These are phyloP conservation scores for Solanum sejunctum DNA, from an alignment of 257 asterid genomes.

Conservation along the genomic window DNA sequence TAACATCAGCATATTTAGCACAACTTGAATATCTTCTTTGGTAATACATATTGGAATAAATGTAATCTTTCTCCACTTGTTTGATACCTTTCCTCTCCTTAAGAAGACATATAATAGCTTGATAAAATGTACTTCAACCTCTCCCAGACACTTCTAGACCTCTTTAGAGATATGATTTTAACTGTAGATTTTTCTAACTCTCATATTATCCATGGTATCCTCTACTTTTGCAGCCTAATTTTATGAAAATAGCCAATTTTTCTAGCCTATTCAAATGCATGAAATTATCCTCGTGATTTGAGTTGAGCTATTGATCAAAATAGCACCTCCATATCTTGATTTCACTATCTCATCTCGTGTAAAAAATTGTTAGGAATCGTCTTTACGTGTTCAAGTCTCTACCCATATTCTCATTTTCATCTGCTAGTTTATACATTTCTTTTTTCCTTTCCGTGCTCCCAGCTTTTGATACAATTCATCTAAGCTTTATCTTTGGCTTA, in stretches of 20 bases:
- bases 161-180: not conserved
- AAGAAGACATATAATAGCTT: not conserved
- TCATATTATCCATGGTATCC: not conserved
- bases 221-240: not conserved
- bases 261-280: not conserved
- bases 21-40: not conserved
- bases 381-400: not conserved
- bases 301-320: not conserved
- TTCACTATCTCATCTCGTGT: not conserved
- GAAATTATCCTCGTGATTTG: not conserved
- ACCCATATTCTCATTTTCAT: not conserved
- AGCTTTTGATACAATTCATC: not conserved
- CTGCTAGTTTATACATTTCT: not conserved
- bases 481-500: not conserved
- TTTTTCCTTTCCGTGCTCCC: not conserved
- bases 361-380: not conserved
- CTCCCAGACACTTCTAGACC: not conserved
- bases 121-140: not conserved
- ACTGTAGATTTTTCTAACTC: not conserved
- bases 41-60: not conserved
- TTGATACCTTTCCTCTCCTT: not conserved
- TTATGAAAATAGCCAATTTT: not conserved
- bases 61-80: not conserved
- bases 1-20: not conserved
- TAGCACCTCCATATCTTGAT: not conserved